These are phyloP conservation scores for Chrysoporthe austroafricana DNA, from an alignment of 2,329 filamentous ascomycete species.

Conservation along the genomic window DNA sequence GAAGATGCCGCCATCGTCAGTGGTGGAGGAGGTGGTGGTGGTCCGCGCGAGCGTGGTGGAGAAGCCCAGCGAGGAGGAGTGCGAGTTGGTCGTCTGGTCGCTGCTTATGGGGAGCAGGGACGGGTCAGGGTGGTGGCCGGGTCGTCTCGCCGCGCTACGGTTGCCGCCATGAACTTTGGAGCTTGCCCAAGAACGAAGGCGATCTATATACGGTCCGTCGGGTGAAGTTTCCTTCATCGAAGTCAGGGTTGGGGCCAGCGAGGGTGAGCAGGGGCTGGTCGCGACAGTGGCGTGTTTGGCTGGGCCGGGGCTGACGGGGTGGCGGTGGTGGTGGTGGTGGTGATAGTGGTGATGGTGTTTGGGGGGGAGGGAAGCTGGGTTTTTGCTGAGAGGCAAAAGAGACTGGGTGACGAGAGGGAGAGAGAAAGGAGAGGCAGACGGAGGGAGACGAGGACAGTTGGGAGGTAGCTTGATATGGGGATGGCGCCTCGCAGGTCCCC, in stretches of 20 bases:
- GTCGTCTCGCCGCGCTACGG: slow-evolving; percentile 42
- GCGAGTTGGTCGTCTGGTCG: slow-evolving; percentile 32
- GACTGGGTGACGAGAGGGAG: not conserved
- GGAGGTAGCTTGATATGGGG: slow-evolving; percentile 10
- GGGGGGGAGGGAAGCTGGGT: not conserved
- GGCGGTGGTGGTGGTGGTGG: not conserved
- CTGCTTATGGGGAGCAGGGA: slow-evolving; percentile 47
- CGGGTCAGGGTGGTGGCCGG: slow-evolving; percentile 42
- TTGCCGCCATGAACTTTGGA: slow-evolving; percentile 59
- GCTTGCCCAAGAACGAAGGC: slow-evolving; percentile 59
- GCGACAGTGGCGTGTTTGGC: slow-evolving; percentile 15
- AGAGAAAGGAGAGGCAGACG: not conserved
- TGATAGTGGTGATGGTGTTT: not conserved
- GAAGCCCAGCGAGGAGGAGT: slow-evolving; percentile 30
- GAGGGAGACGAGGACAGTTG: not conserved
- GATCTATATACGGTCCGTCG: slow-evolving; percentile 58
- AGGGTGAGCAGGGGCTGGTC: slow-evolving; percentile 21
- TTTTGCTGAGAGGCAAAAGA: not conserved
- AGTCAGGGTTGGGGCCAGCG: slow-evolving; percentile 39
- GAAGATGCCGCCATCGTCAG: slow-evolving; percentile 24
- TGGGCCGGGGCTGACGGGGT: not conserved
- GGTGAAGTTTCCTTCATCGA: slow-evolving; percentile 67
- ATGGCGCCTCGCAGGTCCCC: not conserved
- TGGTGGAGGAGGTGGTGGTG: slow-evolving; percentile 30
- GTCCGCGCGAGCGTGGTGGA: slow-evolving; percentile 18